Conservation (phyloP, 2,329 filamentous ascomycete species). For the Cercospora sojina region DNA sequence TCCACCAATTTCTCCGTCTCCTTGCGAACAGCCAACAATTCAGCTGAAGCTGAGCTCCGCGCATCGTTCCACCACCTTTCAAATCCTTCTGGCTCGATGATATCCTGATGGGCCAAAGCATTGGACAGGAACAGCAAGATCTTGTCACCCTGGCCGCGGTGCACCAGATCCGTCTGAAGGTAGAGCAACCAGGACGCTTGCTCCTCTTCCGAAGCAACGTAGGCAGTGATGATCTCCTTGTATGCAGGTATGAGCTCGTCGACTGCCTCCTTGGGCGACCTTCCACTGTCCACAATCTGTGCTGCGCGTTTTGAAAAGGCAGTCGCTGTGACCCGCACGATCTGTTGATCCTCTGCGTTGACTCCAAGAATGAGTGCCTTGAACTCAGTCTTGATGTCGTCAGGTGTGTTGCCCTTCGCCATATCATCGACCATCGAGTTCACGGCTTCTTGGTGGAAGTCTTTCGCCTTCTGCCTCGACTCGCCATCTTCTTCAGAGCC, state of each 20-base stretch:
- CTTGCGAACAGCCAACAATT: conserved; percentile 67
- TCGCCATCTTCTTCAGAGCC: conserved; percentile 60
- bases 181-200: conserved; percentile 83
- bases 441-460: conserved; percentile 86
- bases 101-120: conserved; percentile 79
- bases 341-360: conserved; percentile 84
- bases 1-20: conserved; percentile 79
- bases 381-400: conserved; percentile 91
- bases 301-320: conserved; percentile 81
- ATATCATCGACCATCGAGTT: conserved; percentile 83
- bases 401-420: conserved; percentile 66
- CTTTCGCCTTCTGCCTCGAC: conserved; percentile 49
- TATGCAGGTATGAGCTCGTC: conserved; percentile 50
- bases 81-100: conserved; percentile 86
- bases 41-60: conserved; percentile 64
- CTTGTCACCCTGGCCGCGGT: conserved; percentile 61
- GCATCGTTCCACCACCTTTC: conserved; percentile 83
- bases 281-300: conserved; percentile 59
- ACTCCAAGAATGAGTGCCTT: conserved; percentile 88
- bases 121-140: conserved; percentile 78
- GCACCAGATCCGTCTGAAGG: conserved; percentile 74
- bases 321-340: conserved; percentile 80
- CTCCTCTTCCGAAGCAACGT: conserved; percentile 58
- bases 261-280: conserved; percentile 43
- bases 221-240: conserved; percentile 59